These are phyloP conservation scores for Cucurbita pepo DNA, from an alignment of 306 rosid species.

Conservation along the genomic window DNA sequence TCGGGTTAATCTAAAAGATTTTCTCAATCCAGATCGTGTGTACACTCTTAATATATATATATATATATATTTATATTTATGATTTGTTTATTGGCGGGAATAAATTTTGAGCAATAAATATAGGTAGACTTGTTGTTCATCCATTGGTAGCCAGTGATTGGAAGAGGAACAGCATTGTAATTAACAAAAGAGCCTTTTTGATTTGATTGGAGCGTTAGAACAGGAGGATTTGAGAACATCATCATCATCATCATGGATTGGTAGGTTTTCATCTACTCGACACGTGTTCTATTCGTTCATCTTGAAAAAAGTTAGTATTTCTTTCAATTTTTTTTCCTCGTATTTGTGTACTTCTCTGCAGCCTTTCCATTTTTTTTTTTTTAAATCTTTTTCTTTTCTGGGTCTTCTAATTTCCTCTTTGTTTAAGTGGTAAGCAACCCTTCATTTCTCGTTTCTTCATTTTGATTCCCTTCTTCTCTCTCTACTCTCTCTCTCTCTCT, in stretches of 20 bases:
- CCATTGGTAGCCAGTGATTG: background rate
- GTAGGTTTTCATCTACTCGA: slow-evolving; percentile 39
- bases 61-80: background rate
- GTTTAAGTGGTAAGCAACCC: slow-evolving; percentile 13
- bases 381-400: background rate
- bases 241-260: slow-evolving; percentile 26
- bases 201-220: slow-evolving; percentile 30
- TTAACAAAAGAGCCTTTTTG: slow-evolving; percentile 5
- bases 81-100: background rate
- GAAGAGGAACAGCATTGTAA: background rate
- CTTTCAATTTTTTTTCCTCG: background rate
- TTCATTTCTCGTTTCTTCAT: slow-evolving; percentile 9
- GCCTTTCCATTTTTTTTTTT: background rate
- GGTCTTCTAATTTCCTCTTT: background rate
- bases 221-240: slow-evolving; percentile 6
- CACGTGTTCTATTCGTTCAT: slow-evolving; percentile 28
- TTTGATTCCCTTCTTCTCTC: background rate
- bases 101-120: background rate
- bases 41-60: no score
- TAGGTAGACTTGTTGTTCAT: background rate
- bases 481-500: slow-evolving; percentile 10
- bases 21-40: no score
- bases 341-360: background rate
- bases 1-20: no score
- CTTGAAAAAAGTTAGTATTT: background rate